Evolutionary conservation across 176 grass and related monocot species (phyloP), one percentile per base, ranked within the genome.

Genomic region (Aegilops tauschii): DNA sequence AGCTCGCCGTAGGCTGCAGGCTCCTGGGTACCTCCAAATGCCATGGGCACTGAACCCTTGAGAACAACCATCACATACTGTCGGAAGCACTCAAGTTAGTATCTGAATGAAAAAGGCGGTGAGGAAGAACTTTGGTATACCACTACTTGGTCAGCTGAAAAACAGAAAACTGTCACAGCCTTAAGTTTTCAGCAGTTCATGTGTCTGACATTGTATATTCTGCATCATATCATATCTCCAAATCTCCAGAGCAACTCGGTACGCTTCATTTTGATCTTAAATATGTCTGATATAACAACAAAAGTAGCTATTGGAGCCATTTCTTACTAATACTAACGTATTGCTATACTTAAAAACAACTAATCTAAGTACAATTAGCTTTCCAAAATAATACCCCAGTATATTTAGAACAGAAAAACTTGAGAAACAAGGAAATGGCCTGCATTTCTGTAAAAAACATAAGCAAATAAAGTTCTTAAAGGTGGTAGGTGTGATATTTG

Each of bases 1-100:
- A 98, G 65, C 40, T 98, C 91, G 20, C 92, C 95, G 39, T 97
- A 97, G 69, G 95, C 95, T 12, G 95, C 84, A 62, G 92, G 86
- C n/a, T 95, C 85, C 83, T 98, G 75, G 40, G 87, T 98, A 20
- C 93, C 95, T 54, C 91, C 93, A 28, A 98, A 98, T 58, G 91
- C 81, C 87, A 98, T 96, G 29, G 93, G 96, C 18, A 98, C 85
- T 5, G 91, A 95, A 78, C 96, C 93, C 80, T 95, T 98, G 27
- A 96, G 80, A 76, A 94, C 86, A 75, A 96, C 84, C 96, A 96
- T 98, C 84, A 98, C 90, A 54, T 98, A 98, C 96, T 94, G 88
- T 35, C 9, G 47, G 5, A 87, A 79, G 16, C 4, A 56, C 1
- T 37, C 20, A 5, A 58, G 42, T 91, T 87, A 81, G 77, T 40